Evolutionary conservation across 306 rosid species (phyloP).

Genomic region (Styphnolobium japonicum): DNA sequence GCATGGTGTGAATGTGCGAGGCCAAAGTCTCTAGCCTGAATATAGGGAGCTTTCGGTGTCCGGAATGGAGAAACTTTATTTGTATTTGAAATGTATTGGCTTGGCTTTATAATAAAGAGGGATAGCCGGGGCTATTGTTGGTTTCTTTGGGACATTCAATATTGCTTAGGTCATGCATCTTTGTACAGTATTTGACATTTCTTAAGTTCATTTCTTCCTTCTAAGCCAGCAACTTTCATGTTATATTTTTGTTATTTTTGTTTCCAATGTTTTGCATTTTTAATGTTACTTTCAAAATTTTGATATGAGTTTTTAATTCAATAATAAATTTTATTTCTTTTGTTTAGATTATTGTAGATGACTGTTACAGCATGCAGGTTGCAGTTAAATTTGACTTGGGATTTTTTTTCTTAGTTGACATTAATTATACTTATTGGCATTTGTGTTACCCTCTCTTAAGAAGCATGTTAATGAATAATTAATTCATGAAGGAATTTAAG

Average conservation of each 20-base stretch:
- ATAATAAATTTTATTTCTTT: background rate
- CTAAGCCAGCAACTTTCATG: background rate
- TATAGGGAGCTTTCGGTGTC: slow-evolving; percentile 8
- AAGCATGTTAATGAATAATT: background rate
- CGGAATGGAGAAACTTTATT: slow-evolving; percentile 13
- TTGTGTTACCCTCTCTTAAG: background rate
- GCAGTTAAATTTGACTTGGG: background rate
- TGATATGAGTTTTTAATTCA: background rate
- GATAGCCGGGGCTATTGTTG: slow-evolving; percentile 12
- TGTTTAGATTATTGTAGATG: background rate
- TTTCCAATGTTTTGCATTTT: background rate
- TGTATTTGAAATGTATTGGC: slow-evolving; percentile 25
- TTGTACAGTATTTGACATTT: background rate
- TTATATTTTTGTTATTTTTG: background rate
- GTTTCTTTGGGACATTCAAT: slow-evolving; percentile 27
- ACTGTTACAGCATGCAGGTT: background rate
- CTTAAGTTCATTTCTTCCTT: background rate
- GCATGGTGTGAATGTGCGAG: background rate
- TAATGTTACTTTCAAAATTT: background rate
- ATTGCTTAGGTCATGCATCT: slow-evolving; percentile 39
- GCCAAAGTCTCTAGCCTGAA: background rate
- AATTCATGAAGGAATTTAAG: background rate
- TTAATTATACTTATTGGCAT: background rate
- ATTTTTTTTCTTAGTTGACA: background rate
- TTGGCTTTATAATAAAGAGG: background rate